A percentile compares a stretch with the other conserved stretches of the same genome.
Evolutionary conservation across 2,329 filamentous ascomycete genomes (phyloP).

Genomic region (Calonectria henricotiae): DNA sequence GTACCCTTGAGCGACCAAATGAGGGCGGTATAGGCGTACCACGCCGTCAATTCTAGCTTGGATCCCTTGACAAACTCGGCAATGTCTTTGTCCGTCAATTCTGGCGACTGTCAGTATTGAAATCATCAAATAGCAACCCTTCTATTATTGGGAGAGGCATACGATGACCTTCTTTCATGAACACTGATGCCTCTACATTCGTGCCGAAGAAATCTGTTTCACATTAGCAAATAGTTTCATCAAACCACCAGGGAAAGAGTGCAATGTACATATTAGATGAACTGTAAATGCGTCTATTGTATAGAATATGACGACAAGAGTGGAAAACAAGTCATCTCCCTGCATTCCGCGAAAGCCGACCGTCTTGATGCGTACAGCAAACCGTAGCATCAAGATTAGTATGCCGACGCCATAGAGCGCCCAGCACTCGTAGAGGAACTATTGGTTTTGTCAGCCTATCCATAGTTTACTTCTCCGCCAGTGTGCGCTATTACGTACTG

Average conservation of each 20-base stretch:
- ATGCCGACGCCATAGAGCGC: slow-evolving; percentile 55
- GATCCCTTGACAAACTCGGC: slow-evolving; percentile 55
- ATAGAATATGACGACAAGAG: slow-evolving; percentile 56
- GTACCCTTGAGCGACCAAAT: slow-evolving; percentile 58
- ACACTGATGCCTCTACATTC: slow-evolving; percentile 43
- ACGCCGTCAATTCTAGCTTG: slow-evolving; percentile 59
- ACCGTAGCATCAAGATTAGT: slow-evolving; percentile 55
- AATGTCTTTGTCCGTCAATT: slow-evolving; percentile 52
- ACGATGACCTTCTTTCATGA: slow-evolving; percentile 24
- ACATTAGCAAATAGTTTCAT: not conserved
- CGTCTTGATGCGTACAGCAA: slow-evolving; percentile 57
- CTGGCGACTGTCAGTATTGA: slow-evolving; percentile 24
- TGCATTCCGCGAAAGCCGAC: slow-evolving; percentile 58
- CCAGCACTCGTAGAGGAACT: slow-evolving; percentile 56
- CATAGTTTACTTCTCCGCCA: not conserved
- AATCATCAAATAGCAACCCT: not conserved
- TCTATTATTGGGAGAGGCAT: not conserved
- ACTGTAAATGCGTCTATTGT: slow-evolving; percentile 58
- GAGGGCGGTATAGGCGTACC: slow-evolving; percentile 60
- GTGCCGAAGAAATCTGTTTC: slow-evolving; percentile 44
- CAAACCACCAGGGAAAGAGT: fast-evolving
- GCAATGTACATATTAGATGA: slow-evolving; percentile 54
- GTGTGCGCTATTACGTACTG: slow-evolving; percentile 11
- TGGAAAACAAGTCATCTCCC: slow-evolving; percentile 60
- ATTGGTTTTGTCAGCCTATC: not conserved